Evolutionary conservation across 2,329 filamentous ascomycete genomes (phyloP).

Genomic region (Colletotrichum musicola): DNA sequence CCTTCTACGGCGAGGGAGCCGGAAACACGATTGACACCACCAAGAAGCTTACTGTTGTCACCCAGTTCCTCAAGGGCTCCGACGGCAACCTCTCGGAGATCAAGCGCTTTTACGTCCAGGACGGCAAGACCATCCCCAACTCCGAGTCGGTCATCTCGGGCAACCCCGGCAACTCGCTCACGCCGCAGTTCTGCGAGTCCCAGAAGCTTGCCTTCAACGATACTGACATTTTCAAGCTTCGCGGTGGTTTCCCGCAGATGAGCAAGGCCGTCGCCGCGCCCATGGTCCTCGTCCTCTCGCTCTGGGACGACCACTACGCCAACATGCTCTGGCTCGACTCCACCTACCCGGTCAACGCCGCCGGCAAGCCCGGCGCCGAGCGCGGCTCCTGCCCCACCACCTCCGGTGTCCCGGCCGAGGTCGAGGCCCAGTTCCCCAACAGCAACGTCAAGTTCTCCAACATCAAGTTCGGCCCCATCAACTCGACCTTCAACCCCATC

Average conservation of each 20-base stretch:
- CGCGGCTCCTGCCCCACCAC: conserved; percentile 67
- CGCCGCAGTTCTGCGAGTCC: conserved; percentile 66
- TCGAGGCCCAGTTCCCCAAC: conserved; percentile 61
- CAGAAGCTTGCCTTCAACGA: conserved; percentile 72
- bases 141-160: conserved; percentile 55
- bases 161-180: conserved; percentile 63
- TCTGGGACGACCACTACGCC: conserved; percentile 68
- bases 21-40: conserved; percentile 70
- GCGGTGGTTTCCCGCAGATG: conserved; percentile 72
- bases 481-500: conserved; percentile 59
- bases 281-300: conserved; percentile 64
- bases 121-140: conserved; percentile 70
- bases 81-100: conserved; percentile 70
- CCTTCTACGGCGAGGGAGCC: conserved; percentile 70
- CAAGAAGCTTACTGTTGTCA: conserved; percentile 73
- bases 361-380: conserved; percentile 56
- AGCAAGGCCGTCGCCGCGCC: conserved; percentile 55
- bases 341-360: conserved; percentile 66
- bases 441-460: conserved; percentile 66
- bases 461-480: conserved; percentile 70
- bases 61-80: conserved; percentile 68
- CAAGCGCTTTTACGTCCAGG: conserved; percentile 74
- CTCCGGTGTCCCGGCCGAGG: conserved; percentile 63
- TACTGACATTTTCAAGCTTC: conserved; percentile 62
- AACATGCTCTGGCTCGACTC: conserved; percentile 76